Conservation (phyloP, 768 basidiomycete genomes). For the Obba rivulosa region DNA sequence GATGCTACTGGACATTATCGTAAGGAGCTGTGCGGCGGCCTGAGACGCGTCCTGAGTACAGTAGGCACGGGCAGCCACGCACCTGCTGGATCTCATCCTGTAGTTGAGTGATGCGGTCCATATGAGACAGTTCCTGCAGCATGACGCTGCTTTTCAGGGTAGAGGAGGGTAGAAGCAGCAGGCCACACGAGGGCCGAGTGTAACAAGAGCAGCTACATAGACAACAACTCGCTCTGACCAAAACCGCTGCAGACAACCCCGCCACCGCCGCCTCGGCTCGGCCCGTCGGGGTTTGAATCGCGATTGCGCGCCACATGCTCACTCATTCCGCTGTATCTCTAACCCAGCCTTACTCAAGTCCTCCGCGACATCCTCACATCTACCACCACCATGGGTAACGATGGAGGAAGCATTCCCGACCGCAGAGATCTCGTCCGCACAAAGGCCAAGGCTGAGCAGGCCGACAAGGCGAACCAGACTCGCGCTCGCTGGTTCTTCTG, state of each 20-base stretch:
- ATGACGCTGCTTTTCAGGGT: conserved; percentile 52
- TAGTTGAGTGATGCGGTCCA: conserved; percentile 94
- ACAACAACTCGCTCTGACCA: no score
- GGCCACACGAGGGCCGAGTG: no score
- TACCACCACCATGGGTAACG: conserved; percentile 69
- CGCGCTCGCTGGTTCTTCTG: conserved; percentile 90
- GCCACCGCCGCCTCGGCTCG: background rate
- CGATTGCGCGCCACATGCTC: background rate
- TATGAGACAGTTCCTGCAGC: conserved; percentile 89
- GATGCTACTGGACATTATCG: conserved; percentile 82
- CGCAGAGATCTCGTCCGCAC: conserved; percentile 71
- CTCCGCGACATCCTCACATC: background rate
- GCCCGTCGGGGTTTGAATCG: background rate
- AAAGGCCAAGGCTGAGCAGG: conserved; percentile 79
- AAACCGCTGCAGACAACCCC: background rate
- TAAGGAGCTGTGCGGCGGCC: conserved; percentile 53
- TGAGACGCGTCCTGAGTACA: background rate
- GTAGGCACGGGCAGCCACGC: conserved; percentile 7
- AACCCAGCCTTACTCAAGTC: background rate
- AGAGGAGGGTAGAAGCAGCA: background rate
- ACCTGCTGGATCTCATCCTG: conserved; percentile 93
- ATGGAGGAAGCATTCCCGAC: conserved; percentile 86
- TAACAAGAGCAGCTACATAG: no score
- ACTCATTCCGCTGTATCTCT: background rate
- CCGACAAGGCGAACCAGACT: conserved; percentile 86